Conservation (phyloP, 306 rosid species). For the Erythrophleum fordii region DNA sequence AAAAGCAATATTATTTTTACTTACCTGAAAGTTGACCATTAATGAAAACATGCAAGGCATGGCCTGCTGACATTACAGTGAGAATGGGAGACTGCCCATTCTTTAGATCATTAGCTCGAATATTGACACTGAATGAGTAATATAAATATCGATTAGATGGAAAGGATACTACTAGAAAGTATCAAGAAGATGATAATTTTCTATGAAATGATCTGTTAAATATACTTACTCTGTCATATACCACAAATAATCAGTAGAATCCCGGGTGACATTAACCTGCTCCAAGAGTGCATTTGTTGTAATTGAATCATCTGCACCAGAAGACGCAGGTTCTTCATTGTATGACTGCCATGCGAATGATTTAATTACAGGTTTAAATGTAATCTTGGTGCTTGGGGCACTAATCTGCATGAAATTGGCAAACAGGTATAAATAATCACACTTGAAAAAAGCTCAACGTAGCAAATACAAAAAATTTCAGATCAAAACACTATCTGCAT, state of each 20-base stretch:
- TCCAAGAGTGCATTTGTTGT: constrained; percentile 68
- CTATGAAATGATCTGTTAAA: constrained; percentile 17
- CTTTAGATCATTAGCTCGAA: constrained; percentile 61
- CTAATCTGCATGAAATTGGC: constrained; percentile 57
- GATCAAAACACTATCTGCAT: constrained; percentile 3
- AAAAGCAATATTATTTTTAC: constrained; percentile 14
- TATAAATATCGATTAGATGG: constrained; percentile 19
- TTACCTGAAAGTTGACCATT: constrained; percentile 76
- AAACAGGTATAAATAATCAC: constrained; percentile 13
- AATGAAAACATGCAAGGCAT: constrained; percentile 76
- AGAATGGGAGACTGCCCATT: constrained; percentile 67
- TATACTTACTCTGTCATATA: constrained; percentile 78
- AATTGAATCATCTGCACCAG: constrained; percentile 46
- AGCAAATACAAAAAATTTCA: background rate
- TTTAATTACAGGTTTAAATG: constrained; percentile 49
- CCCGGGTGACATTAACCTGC: constrained; percentile 73
- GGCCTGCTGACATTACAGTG: constrained; percentile 71
- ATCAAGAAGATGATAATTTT: constrained; percentile 28
- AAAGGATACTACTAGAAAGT: background rate
- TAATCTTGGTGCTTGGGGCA: constrained; percentile 46
- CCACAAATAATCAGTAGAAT: constrained; percentile 83
- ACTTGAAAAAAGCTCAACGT: background rate
- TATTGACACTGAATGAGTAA: constrained; percentile 59
- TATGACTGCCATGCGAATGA: constrained; percentile 61
- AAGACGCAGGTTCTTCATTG: constrained; percentile 63